Base-by-base conservation (phyloP, 78 protist species). In the Dictyostelium capitatum region DNA sequence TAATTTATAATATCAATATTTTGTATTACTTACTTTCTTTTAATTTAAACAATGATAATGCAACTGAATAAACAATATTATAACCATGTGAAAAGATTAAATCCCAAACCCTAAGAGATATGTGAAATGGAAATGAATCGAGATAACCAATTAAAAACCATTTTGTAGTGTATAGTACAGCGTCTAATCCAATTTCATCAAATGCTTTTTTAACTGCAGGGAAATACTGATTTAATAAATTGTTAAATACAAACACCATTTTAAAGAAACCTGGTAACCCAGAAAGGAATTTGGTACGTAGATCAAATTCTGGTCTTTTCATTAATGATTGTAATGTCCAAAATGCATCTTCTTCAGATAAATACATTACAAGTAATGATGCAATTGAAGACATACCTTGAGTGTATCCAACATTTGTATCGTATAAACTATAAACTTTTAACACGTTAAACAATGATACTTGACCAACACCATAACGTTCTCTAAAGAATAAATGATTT, bases 301-400 rank as follows among this genome's bases (percentile, higher is more conserved):
- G 47, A 25, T 23, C 50, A 23, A 77, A 87, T 62, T 77, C 79
- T 50, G 43, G 54, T 37, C 57, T 62, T 10, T 79, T 64, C 93
- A 87, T 87, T 47, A 87, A 51, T 32, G 83, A 25, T 77, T 87
- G 83, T 19, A 87, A 65, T 62, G 93, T 87, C 93, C 93, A 87
- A 64, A 87, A 87, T 50, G 93, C 93, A 20, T 87, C 93, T 20
- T 59, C 54, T 25, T 87, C 93, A 0, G 93, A 82, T 51, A 87
- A 23, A 56, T 87, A 87, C 93, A 87, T 87, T 2, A 74, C 83
- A 6, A 87, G 46, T 17, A 87, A 50, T 1, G 93, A 79, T 37
- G 93, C 93, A 1, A 87, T 87, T 0, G 84, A 77, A 56, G 84
- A 77, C 93, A 87, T 87, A 23, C 93, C 93, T 41, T 87, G 93